phyloP scores from a whole-genome alignment of 768 basidiomycete genomes.

The Amylocystis lapponica region DNA sequence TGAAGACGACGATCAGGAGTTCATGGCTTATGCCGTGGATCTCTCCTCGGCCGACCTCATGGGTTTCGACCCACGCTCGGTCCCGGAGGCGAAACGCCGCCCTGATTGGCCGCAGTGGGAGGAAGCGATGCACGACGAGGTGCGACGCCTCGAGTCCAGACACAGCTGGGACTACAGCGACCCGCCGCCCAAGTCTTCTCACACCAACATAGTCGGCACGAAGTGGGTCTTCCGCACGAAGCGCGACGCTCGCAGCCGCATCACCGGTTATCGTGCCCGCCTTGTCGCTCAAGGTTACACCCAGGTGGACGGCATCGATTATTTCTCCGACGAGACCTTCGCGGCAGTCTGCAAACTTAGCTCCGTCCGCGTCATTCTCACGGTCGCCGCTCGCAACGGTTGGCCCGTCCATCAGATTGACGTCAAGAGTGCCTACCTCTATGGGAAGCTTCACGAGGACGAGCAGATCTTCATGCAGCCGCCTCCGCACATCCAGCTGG shows the following conservation, averaged over 20 bases:
- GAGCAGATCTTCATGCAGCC: conserved; percentile 12
- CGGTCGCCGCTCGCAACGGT: conserved; percentile 19
- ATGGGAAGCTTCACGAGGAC: conserved; percentile 15
- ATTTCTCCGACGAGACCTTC: conserved; percentile 23
- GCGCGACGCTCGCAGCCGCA: conserved; percentile 18
- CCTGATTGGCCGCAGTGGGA: conserved; percentile 5
- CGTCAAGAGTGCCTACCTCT: conserved; percentile 27
- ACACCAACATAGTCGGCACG: conserved; percentile 6
- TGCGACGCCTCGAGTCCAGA: background rate
- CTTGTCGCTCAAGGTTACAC: conserved; percentile 32
- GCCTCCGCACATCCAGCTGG: too few relatives aligned
- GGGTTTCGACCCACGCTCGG: conserved; percentile 3
- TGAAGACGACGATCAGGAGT: too few relatives aligned
- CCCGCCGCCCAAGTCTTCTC: conserved; percentile 2
- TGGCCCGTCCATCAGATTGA: conserved; percentile 29
- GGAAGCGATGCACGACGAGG: conserved; percentile 10
- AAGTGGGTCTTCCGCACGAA: conserved; percentile 31
- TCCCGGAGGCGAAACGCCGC: conserved; percentile 1
- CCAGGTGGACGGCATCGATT: conserved; percentile 29
- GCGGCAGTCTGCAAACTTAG: conserved; percentile 24
- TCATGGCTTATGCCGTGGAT: too few relatives aligned
- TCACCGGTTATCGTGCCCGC: conserved; percentile 26
- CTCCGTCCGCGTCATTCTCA: conserved; percentile 23
- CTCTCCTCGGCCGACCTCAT: conserved; percentile 1
- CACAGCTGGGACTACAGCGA: conserved; percentile 7